phyloP scores from a whole-genome alignment of 176 grass and related monocot genomes.

The Oryza nivara region DNA sequence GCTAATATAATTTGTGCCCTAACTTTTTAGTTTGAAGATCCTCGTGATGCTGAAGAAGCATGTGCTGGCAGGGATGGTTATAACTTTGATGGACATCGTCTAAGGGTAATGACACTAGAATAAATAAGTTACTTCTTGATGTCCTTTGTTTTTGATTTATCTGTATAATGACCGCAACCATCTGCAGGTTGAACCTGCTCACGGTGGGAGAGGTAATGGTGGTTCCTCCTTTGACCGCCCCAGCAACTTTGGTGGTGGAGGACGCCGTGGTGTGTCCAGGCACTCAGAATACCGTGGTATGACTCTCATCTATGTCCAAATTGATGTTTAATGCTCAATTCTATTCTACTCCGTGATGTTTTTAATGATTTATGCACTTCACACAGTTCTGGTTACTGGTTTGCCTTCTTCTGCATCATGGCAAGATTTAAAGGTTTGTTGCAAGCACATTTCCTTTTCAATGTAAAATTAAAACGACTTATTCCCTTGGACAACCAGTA shows the following conservation, averaged over 20 bases:
- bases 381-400: slow-evolving; percentile 75
- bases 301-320: slow-evolving; percentile 15
- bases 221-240: slow-evolving; percentile 60
- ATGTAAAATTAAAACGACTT: background rate
- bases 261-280: slow-evolving; percentile 79
- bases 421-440: slow-evolving; percentile 94
- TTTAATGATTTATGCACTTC: slow-evolving; percentile 11
- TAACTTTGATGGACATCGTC: slow-evolving; percentile 84
- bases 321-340: background rate
- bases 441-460: background rate
- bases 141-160: background rate
- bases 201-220: slow-evolving; percentile 81
- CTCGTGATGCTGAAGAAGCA: slow-evolving; percentile 91
- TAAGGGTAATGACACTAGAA: slow-evolving; percentile 57
- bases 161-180: background rate
- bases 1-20: background rate
- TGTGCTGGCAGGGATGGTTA: slow-evolving; percentile 85
- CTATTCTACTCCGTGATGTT: background rate
- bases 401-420: slow-evolving; percentile 97
- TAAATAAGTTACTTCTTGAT: background rate
- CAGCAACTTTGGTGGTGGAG: slow-evolving; percentile 56
- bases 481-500: background rate
- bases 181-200: slow-evolving; percentile 85
- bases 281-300: slow-evolving; percentile 91
- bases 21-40: slow-evolving; percentile 85